These are phyloP conservation scores for Diaporthe ampelina DNA, from an alignment of 2,329 filamentous ascomycete species.

Conservation along the genomic window DNA sequence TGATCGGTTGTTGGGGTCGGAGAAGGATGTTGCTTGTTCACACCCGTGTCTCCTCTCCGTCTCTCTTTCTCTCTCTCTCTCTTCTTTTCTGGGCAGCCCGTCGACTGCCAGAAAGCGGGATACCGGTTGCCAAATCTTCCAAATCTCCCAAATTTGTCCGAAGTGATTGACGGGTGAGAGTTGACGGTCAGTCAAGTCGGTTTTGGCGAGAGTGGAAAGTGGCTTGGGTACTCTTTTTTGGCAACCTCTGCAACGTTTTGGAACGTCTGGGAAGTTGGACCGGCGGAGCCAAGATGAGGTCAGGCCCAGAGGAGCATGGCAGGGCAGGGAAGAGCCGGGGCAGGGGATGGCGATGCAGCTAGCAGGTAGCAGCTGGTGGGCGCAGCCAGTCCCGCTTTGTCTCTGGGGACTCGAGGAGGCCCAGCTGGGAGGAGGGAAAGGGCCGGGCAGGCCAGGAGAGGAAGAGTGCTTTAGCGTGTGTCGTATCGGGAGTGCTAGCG, in stretches of 20 bases:
- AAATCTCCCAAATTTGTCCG: slow-evolving; percentile 20
- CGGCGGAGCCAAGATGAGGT: slow-evolving; percentile 30
- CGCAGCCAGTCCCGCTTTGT: slow-evolving; percentile 18
- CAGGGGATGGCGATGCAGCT: slow-evolving; percentile 23
- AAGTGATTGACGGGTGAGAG: slow-evolving; percentile 19
- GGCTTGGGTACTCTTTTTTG: slow-evolving; percentile 14
- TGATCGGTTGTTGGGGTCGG: slow-evolving; percentile 23
- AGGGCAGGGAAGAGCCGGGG: slow-evolving; percentile 2
- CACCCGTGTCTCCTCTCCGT: neutral
- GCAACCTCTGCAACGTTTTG: slow-evolving; percentile 28
- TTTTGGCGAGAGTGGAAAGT: slow-evolving; percentile 29
- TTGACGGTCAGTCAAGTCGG: slow-evolving; percentile 22
- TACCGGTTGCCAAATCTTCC: neutral
- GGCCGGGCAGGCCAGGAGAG: neutral
- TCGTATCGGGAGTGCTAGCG: slow-evolving; percentile 26
- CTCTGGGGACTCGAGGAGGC: slow-evolving; percentile 10
- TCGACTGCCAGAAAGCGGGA: neutral
- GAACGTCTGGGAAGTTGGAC: slow-evolving; percentile 32
- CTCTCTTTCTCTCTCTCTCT: no score
- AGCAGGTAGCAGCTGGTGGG: neutral
- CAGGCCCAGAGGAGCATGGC: slow-evolving; percentile 15
- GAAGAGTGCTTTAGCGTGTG: slow-evolving; percentile 23
- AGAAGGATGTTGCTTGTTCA: slow-evolving; percentile 28
- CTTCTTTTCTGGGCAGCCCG: slow-evolving; percentile 3
- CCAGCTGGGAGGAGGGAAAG: neutral